These are phyloP conservation scores for Dacryopinax primogenitus DNA, from an alignment of 768 basidiomycete genomes.

Conservation along the genomic window DNA sequence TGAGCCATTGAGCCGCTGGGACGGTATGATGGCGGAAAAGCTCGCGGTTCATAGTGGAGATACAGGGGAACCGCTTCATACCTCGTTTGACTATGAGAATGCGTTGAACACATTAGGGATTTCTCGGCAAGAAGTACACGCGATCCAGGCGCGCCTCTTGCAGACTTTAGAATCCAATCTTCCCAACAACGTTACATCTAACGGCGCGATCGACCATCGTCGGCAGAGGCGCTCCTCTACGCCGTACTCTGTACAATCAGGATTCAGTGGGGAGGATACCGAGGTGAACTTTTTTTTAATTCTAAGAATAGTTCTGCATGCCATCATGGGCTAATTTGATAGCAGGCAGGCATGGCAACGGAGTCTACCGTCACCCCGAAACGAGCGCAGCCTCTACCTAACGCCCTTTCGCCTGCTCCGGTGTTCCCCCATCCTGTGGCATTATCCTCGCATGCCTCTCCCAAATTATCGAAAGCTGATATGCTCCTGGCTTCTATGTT, in stretches of 20 bases:
- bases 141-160: neutral
- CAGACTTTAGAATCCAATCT: neutral
- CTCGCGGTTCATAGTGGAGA: neutral
- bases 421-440: neutral
- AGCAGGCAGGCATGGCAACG: neutral
- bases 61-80: neutral
- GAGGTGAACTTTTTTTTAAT: neutral
- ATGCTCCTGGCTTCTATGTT: neutral
- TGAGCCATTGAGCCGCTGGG: neutral
- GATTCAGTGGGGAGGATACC: neutral
- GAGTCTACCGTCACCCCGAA: slow-evolving; percentile 1
- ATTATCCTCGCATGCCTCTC: neutral
- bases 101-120: neutral
- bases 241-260: neutral
- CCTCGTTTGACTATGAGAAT: neutral
- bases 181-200: neutral
- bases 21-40: neutral
- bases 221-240: neutral
- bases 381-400: neutral
- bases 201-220: neutral
- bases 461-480: neutral
- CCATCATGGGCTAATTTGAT: neutral
- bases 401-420: neutral
- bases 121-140: neutral
- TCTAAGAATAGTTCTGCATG: neutral